Evolutionary conservation across 345 rosid genomes (phyloP), one percentile per base, ranked within the genome.

Genomic region (Excoecaria cochinchinensis): DNA sequence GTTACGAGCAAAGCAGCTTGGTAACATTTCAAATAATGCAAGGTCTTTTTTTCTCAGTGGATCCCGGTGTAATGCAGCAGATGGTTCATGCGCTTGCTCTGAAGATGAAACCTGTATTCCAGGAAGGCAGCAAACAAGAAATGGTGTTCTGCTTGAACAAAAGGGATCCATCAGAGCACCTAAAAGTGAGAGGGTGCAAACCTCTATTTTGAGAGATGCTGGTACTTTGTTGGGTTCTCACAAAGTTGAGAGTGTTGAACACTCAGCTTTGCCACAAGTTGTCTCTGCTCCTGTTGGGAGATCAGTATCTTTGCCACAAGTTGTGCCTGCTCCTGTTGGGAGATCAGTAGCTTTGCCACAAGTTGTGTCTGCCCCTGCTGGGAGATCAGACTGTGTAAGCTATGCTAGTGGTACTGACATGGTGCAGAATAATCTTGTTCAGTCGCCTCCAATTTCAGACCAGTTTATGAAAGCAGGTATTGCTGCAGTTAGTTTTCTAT

Each of bases 71-170:
- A 80, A 85, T 80, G 79, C 85, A 44, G 78, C 89, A 25, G 97
- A 89, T 84, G 98, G 95, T 83, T 86, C 97, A 36, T 87, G 94
- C 80, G 75, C 88, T 55, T 80, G 90, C 77, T 60, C 89, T 5
- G 99, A 95, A 59, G 97, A 94, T 79, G 98, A 94, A 81, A 77
- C 86, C 56, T 87, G 90, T 64, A 76, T 85, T 80, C 86, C 97
- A 8, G 85, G 86, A 81, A 79, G 88, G 71, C 92, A 84, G 69
- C 91, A 78, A 39, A 60, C 79, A 44, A 86, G 86, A 74, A 79
- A 70, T 19, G 89, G 79, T 75, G 80, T 55, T 83, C 76, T 79
- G 42, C 86, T 80, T 56, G 74, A 80, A 60, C 89, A 87, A 59
- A 84, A 82, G 68, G 60, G 83, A 71, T 81, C 88, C 80, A 22